Base-by-base conservation (phyloP, 2,329 filamentous ascomycete species). In the Colletotrichum eremochloae region DNA sequence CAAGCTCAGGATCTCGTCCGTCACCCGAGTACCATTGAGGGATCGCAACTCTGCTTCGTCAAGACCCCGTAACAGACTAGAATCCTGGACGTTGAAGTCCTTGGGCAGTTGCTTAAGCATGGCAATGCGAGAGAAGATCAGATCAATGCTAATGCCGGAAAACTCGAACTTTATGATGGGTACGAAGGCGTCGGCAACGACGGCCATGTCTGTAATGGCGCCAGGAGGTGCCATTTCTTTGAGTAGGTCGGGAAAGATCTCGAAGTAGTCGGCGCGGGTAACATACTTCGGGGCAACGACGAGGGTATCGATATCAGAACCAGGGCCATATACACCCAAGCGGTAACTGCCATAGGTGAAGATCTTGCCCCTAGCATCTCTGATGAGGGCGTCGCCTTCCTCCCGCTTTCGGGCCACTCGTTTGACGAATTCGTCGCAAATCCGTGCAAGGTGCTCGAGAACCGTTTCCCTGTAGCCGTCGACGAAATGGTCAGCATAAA, bases 81-180 rank as follows among this genome's bases (percentile, higher is more conserved):
- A 95, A 80, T 98, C 95, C 73, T 92, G 93, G 65, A 98, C 85
- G 67, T 92, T 90, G 73, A 96, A 88, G 72, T 93, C 88, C 63
- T 90, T 87, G 36, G 93, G 91, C 75, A 97, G 88, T 76, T 94
- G 89, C 76, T 90, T 89, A 75, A 94, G 84, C 29, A 89, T 88
- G 72, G 92, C 85, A 75, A 97, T 89, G 67, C 93, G 88, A 75
- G 93, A 93, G 82, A 95, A 95, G 80, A 98, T 97, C 76, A 99
- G 84, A 87, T 99, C 96, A 80, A 99, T 97, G 81, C 94, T 96
- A 80, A 99, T 97, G 62, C 92, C 94, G 63, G 89, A 91, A 76
- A 97, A 94, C 80, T 97, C 94, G 78, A 98, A 94, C 81, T 98
- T 98, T 85, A 99, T 98, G 80, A 99, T 97, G 60, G 96, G 96